These are phyloP conservation scores for Ceratocystis variospora DNA, from an alignment of 2,329 filamentous ascomycete genomes.

Conservation along the genomic window DNA sequence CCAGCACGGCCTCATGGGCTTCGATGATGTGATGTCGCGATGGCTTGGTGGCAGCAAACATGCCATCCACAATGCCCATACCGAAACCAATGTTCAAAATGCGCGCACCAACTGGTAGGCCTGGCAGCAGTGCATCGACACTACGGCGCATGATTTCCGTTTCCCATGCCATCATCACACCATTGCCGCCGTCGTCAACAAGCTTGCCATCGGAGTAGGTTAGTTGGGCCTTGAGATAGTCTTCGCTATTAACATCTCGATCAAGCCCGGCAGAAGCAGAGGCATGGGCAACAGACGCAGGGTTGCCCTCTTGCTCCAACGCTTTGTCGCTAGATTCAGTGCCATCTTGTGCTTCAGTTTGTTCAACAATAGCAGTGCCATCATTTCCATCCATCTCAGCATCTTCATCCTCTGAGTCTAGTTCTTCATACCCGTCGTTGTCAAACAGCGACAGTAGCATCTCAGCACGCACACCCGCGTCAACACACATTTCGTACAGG, in stretches of 20 bases:
- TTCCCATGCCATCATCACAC: conserved; percentile 93
- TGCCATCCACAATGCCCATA: conserved; percentile 74
- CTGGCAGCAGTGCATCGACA: conserved; percentile 49
- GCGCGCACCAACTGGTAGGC: conserved; percentile 39
- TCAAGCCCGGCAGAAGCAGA: conserved; percentile 26
- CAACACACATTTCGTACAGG: conserved; percentile 71
- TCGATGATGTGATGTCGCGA: conserved; percentile 71
- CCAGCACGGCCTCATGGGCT: conserved; percentile 64
- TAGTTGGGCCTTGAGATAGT: conserved; percentile 54
- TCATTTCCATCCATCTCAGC: conserved; percentile 30
- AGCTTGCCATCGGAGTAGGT: conserved; percentile 53
- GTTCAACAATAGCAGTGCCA: conserved; percentile 24
- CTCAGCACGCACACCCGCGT: conserved; percentile 83
- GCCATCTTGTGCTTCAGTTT: conserved; percentile 24
- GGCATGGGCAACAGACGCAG: conserved; percentile 28
- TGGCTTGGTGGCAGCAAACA: conserved; percentile 57
- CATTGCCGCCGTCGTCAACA: conserved; percentile 62
- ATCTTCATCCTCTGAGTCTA: conserved; percentile 44
- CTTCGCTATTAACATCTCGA: conserved; percentile 45
- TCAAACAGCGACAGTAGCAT: conserved; percentile 62
- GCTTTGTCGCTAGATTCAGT: conserved; percentile 22
- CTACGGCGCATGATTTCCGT: conserved; percentile 71
- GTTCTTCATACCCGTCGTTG: conserved; percentile 58
- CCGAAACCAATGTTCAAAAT: conserved; percentile 81
- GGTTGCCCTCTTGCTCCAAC: conserved; percentile 22